Conservation (phyloP, 202 grass and related monocot species). For the Schoenoplectus triqueter region DNA sequence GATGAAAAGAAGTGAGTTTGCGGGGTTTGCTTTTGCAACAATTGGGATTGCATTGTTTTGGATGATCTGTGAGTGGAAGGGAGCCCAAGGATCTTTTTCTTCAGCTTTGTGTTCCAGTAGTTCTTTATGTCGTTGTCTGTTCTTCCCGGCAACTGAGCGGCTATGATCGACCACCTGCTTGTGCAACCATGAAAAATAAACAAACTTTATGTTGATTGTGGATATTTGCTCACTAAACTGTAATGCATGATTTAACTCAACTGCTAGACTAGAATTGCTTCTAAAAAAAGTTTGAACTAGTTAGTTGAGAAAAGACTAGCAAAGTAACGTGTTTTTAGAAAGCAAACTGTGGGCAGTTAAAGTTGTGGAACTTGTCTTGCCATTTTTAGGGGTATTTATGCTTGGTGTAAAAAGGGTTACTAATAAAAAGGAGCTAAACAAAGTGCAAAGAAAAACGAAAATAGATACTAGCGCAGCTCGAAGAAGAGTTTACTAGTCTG, state of each 20-base stretch:
- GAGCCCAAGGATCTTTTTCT: conserved; percentile 59
- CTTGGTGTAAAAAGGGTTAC: conserved; percentile 6
- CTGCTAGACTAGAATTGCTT: background rate
- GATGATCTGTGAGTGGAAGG: conserved; percentile 37
- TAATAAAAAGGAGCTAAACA: background rate
- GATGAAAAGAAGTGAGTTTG: conserved; percentile 9
- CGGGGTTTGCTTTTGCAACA: conserved; percentile 46
- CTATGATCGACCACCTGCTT: conserved; percentile 76
- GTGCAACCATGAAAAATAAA: background rate
- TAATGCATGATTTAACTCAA: background rate
- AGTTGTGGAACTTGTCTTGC: background rate
- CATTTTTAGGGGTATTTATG: conserved; percentile 30
- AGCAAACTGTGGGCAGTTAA: conserved; percentile 29
- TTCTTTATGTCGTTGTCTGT: conserved; percentile 68
- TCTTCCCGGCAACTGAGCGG: conserved; percentile 70
- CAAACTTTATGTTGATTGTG: background rate
- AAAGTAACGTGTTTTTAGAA: background rate
- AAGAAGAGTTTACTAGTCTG: conserved; percentile 10
- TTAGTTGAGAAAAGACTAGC: background rate
- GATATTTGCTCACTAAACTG: background rate
- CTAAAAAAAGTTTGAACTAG: background rate
- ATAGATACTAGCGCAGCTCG: background rate
- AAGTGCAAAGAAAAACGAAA: background rate
- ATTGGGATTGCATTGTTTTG: conserved; percentile 36
- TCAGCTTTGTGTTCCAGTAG: conserved; percentile 68